phyloP scores from a whole-genome alignment of 495 filamentous ascomycete genomes.

The Cladorrhinum samala region DNA sequence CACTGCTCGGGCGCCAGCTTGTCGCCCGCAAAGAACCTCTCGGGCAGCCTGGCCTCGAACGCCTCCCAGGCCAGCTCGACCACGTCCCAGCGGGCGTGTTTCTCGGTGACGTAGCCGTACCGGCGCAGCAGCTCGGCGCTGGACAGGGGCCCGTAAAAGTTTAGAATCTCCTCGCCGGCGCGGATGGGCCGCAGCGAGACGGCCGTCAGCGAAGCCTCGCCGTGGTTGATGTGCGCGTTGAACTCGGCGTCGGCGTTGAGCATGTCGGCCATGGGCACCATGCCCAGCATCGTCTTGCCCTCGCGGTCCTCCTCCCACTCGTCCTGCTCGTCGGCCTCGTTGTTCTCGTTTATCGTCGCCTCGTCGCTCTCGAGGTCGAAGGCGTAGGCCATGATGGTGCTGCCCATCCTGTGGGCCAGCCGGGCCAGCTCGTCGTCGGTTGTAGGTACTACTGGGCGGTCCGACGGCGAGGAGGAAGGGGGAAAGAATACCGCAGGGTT shows the following conservation, averaged over 20 bases:
- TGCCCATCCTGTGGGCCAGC: slow-evolving; percentile 73
- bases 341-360: slow-evolving; percentile 43
- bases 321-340: slow-evolving; percentile 49
- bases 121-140: slow-evolving; percentile 76
- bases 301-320: slow-evolving; percentile 65
- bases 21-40: slow-evolving; percentile 28
- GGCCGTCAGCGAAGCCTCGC: slow-evolving; percentile 57
- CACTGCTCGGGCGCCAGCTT: slow-evolving; percentile 32
- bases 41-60: slow-evolving; percentile 40
- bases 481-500: slow-evolving; percentile 45
- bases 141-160: slow-evolving; percentile 83
- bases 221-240: slow-evolving; percentile 73
- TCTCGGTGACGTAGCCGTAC: slow-evolving; percentile 80
- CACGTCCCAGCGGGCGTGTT: slow-evolving; percentile 74
- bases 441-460: no score
- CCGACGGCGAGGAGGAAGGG: slow-evolving; percentile 32
- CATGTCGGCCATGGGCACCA: slow-evolving; percentile 91
- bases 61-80: slow-evolving; percentile 61
- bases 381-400: slow-evolving; percentile 88
- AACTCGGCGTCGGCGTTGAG: slow-evolving; percentile 85
- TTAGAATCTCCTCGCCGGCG: slow-evolving; percentile 75
- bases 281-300: slow-evolving; percentile 60
- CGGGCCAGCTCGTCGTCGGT: slow-evolving; percentile 50
- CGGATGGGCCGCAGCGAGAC: slow-evolving; percentile 58
- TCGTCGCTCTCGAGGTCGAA: slow-evolving; percentile 67